Conservation (phyloP, 1,284 basidiomycete species). For the Leccinum pachyderme region DNA sequence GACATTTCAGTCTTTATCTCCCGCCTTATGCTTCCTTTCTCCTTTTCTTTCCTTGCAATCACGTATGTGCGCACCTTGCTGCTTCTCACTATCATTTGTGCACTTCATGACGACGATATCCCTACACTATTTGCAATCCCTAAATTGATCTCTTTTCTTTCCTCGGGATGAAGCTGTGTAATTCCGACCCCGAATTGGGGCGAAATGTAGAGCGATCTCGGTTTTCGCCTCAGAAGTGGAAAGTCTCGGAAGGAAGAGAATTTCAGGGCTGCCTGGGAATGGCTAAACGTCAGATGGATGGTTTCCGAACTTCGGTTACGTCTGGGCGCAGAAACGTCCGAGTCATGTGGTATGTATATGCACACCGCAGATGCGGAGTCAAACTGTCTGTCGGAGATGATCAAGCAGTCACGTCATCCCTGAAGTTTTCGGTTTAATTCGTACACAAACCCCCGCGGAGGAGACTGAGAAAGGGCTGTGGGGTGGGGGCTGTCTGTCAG, state of each 20-base stretch:
- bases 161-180: neutral
- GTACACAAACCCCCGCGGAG: neutral
- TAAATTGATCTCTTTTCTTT: conserved; percentile 11
- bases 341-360: neutral
- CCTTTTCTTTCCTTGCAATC: conserved; percentile 9
- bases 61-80: conserved; percentile 2
- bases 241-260: neutral
- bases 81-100: conserved; percentile 12
- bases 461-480: neutral
- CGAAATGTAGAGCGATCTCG: neutral
- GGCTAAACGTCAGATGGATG: neutral
- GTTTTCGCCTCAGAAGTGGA: neutral
- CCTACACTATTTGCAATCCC: conserved; percentile 26
- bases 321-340: neutral
- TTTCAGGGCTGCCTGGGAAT: too few species aligned
- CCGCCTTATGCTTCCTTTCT: neutral
- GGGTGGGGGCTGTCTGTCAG: neutral
- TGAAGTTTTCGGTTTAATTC: neutral
- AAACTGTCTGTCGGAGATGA: neutral
- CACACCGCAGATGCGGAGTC: neutral
- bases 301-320: neutral
- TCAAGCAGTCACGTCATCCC: too few species aligned
- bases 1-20: conserved; percentile 11
- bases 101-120: conserved; percentile 27
- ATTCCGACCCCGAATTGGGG: neutral